Conservation (phyloP, 2,329 filamentous ascomycete species). For the Chrysosporium queenslandicum region DNA sequence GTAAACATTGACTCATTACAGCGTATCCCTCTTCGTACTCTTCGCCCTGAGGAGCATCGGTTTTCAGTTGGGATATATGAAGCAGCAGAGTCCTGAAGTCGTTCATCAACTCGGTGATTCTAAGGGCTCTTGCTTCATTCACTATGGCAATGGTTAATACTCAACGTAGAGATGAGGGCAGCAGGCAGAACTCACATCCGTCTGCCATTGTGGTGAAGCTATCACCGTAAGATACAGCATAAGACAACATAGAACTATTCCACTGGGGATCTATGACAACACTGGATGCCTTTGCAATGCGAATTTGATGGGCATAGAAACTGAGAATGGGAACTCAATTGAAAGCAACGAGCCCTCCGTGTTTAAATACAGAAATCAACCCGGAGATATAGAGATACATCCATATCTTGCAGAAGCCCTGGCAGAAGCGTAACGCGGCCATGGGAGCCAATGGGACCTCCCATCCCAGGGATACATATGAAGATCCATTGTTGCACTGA, state of each 20-base stretch:
- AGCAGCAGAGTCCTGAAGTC: slow-evolving; percentile 53
- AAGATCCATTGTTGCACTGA: slow-evolving; percentile 2
- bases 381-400: neutral
- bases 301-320: neutral
- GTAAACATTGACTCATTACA: slow-evolving; percentile 46
- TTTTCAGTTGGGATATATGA: slow-evolving; percentile 47
- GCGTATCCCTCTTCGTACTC: slow-evolving; percentile 51
- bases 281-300: neutral
- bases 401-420: neutral
- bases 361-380: slow-evolving; percentile 2
- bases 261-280: slow-evolving; percentile 5
- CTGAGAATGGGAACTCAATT: slow-evolving; percentile 7
- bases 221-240: slow-evolving; percentile 11
- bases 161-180: neutral
- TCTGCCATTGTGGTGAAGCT: slow-evolving; percentile 40
- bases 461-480: neutral
- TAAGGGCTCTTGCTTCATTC: slow-evolving; percentile 54
- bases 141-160: slow-evolving; percentile 35
- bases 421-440: slow-evolving; percentile 1
- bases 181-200: slow-evolving; percentile 41
- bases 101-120: slow-evolving; percentile 53
- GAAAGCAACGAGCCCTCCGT: neutral
- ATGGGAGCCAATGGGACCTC: slow-evolving; percentile 7
- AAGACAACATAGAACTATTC: slow-evolving; percentile 15
- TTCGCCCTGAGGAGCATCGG: slow-evolving; percentile 44